Percentiles rank a stretch among this genome's conserved stretches.
Conservation (phyloP, 108 stramenopile genomes). For the Cylindrotheca fusiformis region DNA sequence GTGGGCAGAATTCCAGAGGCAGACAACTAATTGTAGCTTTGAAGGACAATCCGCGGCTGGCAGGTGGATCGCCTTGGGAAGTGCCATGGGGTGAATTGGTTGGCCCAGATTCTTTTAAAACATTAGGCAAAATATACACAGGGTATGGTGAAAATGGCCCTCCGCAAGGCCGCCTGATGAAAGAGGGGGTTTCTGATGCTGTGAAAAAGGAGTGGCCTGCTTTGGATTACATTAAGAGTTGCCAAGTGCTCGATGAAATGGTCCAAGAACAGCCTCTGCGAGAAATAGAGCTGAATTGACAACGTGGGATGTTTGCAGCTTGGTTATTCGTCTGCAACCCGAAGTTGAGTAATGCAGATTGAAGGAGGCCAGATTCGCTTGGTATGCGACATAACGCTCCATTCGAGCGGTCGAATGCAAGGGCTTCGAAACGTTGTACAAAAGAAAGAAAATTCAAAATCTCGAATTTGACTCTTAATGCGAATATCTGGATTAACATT, state of each 20-base stretch:
- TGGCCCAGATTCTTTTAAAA: constrained; percentile 39
- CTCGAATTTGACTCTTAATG: no score
- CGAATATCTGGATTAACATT: no score
- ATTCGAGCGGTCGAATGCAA: no score
- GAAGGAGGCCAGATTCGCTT: no score
- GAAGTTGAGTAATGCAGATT: no score
- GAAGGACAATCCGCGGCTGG: constrained; percentile 43
- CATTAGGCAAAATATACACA: constrained; percentile 48
- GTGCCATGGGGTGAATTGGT: constrained; percentile 73
- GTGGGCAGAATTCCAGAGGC: constrained; percentile 52
- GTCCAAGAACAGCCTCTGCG: background rate
- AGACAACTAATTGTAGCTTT: constrained; percentile 77
- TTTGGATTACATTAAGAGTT: constrained; percentile 58
- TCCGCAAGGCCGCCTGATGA: constrained; percentile 15
- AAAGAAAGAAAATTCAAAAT: no score
- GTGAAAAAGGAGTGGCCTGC: constrained; percentile 41
- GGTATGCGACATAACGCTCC: no score
- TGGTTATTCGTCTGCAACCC: no score
- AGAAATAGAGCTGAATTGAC: background rate
- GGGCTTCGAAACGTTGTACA: no score
- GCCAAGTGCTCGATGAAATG: constrained; percentile 41
- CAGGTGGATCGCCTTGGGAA: constrained; percentile 82
- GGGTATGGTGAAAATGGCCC: constrained; percentile 38
- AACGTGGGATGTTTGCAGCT: no score
- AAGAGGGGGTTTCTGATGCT: constrained; percentile 18